Evolutionary conservation across 2,329 filamentous ascomycete genomes (phyloP).

Genomic region (Fragosphaeria purpurea): DNA sequence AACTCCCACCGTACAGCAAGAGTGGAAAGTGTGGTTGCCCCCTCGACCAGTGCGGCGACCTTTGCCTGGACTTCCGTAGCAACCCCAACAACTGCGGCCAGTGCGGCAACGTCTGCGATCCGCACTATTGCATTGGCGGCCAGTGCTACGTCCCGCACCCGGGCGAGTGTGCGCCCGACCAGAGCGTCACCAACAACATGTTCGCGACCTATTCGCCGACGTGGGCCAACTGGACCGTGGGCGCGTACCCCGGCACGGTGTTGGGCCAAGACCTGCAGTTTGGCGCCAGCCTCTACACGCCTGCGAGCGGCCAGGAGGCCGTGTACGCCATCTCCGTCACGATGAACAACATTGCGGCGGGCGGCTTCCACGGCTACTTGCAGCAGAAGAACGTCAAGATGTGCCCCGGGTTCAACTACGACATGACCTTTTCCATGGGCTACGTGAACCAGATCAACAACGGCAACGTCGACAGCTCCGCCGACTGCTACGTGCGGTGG

Average conservation of each 20-base stretch:
- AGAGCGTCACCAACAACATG: constrained; percentile 7
- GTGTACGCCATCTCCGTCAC: background rate
- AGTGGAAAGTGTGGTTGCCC: constrained; percentile 3
- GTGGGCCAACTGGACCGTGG: constrained; percentile 6
- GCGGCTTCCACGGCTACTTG: constrained; percentile 4
- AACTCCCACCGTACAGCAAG: background rate
- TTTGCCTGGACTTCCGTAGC: constrained; percentile 3
- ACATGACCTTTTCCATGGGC: constrained; percentile 5
- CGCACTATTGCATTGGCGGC: constrained; percentile 5
- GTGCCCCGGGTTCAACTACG: constrained; percentile 7
- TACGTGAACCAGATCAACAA: constrained; percentile 6
- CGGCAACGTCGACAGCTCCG: background rate
- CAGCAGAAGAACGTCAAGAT: constrained; percentile 7
- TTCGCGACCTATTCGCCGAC: constrained; percentile 6
- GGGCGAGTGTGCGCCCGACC: constrained; percentile 3
- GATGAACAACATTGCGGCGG: background rate
- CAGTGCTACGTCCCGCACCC: constrained; percentile 2
- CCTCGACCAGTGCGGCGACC: constrained; percentile 3
- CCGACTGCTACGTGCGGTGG: constrained; percentile 6
- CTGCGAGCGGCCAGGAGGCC: background rate
- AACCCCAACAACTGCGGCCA: constrained; percentile 5
- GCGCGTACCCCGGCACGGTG: background rate
- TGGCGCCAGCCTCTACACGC: background rate
- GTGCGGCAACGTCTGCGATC: constrained; percentile 2
- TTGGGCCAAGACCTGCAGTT: background rate